Evolutionary conservation across 1,284 basidiomycete species (phyloP), one percentile per base, ranked within the genome.

Genomic region (Leccinum huronense): DNA sequence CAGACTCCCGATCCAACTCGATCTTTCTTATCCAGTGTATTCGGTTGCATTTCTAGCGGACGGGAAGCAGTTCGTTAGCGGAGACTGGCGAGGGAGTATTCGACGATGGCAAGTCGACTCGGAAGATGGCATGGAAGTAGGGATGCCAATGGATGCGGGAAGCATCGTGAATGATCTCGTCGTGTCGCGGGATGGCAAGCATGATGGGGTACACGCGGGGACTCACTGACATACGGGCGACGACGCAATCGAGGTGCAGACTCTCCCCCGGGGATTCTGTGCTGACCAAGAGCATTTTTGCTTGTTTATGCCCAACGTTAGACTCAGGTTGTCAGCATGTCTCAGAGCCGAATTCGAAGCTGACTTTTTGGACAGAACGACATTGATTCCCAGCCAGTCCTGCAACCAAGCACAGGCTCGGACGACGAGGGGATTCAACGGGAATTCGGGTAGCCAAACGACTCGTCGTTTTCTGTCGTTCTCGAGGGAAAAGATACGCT

Each of bases 271-370:
- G 23, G 23, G 23, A 23, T 23, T 23, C 23, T 23, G 23, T 23
- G 23, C 23, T 23, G 23, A 23, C 23, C 23, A 23, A 42, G 40
- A 11, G n/a, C 10, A 19, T 45, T 45, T 45, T 48, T 13, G 10
- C 19, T 7, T 69, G 60, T 63, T 68, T 61, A 69, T 71, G 70
- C 16, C 38, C 40, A 23, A 38, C 51, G 30, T 53, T 14, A 38
- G 51, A 30, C n/a, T 45, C 45, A 2, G n/a, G 31, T 33, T 19
- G 5, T 33, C n/a, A 14, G 45, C 16, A 63, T 62, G 67, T 59
- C 30, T 3, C 45, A 23, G 31, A 56, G n/a, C 27, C 51, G 36
- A 48, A 48, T 4, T 59, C 51, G 30, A 19, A 48, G 5, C 58
- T 53, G 56, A 51, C 5, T 38, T 27, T 16, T 31, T n/a, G 30